Conservation (phyloP, 345 rosid species). For the Euphorbia pulcherrima region DNA sequence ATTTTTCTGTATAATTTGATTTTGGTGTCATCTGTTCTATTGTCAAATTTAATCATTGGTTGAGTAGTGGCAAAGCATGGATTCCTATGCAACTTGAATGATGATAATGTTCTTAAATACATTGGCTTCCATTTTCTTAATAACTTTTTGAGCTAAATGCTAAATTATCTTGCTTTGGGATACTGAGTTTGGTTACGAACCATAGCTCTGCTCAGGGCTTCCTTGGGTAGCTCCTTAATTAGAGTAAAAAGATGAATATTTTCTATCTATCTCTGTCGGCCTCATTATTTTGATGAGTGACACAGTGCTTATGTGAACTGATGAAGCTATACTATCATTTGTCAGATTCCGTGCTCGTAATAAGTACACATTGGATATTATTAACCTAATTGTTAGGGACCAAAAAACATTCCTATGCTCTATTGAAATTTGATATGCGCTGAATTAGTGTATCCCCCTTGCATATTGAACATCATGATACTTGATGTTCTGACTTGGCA, state of each 20-base stretch:
- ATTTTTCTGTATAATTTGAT: background rate
- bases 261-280: too few relatives aligned
- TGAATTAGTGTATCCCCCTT: background rate
- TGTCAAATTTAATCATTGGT: background rate
- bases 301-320: too few relatives aligned
- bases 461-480: background rate
- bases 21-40: background rate
- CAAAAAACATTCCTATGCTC: too few relatives aligned
- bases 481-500: slow-evolving; percentile 1
- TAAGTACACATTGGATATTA: too few relatives aligned
- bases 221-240: too few relatives aligned
- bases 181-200: background rate
- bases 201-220: too few relatives aligned
- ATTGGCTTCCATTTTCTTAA: background rate
- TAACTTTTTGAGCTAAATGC: background rate
- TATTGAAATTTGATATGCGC: too few relatives aligned
- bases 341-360: too few relatives aligned
- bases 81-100: background rate
- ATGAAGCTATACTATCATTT: background rate
- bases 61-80: background rate
- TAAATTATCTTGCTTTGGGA: background rate
- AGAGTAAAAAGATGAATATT: too few relatives aligned
- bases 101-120: background rate
- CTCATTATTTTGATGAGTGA: too few relatives aligned
- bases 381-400: too few relatives aligned